Percentiles rank a stretch among this genome's conserved stretches.
These are phyloP conservation scores for Pestalotiopsis sp. DNA, from an alignment of 2,329 filamentous ascomycete genomes.

Conservation along the genomic window DNA sequence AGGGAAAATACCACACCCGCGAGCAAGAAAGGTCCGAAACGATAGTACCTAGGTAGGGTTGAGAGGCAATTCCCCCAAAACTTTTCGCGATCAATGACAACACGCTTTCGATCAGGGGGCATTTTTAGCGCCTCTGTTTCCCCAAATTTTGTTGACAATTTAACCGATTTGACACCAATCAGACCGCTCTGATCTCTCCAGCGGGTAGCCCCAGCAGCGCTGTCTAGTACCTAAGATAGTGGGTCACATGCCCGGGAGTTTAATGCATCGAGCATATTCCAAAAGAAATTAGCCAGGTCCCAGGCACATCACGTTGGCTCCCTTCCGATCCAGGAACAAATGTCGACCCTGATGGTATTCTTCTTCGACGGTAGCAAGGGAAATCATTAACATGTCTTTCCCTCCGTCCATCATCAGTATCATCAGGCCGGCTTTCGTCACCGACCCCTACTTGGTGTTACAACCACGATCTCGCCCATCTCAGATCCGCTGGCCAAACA, in stretches of 20 bases:
- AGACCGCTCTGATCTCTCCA: not conserved
- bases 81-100: conserved; percentile 11
- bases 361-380: too few species aligned
- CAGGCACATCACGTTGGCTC: too few species aligned
- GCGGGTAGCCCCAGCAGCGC: conserved; percentile 6
- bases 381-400: too few species aligned
- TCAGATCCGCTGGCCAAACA: too few species aligned
- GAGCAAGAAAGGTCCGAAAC: conserved; percentile 1
- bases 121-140: conserved; percentile 1
- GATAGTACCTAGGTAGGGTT: not conserved
- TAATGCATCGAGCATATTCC: not conserved
- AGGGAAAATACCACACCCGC: not conserved
- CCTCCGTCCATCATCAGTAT: too few species aligned
- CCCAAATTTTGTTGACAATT: conserved; percentile 12
- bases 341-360: too few species aligned
- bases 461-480: too few species aligned
- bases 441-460: too few species aligned
- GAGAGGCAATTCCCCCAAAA: conserved; percentile 3
- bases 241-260: not conserved
- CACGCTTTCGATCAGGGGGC: not conserved
- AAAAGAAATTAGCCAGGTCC: not conserved
- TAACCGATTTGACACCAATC: not conserved
- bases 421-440: too few species aligned
- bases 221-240: not conserved
- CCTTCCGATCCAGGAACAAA: too few species aligned